A percentile compares a stretch with the other conserved stretches of the same genome.
Conservation (phyloP, 176 grass and related monocot genomes). For the Avena sativa region DNA sequence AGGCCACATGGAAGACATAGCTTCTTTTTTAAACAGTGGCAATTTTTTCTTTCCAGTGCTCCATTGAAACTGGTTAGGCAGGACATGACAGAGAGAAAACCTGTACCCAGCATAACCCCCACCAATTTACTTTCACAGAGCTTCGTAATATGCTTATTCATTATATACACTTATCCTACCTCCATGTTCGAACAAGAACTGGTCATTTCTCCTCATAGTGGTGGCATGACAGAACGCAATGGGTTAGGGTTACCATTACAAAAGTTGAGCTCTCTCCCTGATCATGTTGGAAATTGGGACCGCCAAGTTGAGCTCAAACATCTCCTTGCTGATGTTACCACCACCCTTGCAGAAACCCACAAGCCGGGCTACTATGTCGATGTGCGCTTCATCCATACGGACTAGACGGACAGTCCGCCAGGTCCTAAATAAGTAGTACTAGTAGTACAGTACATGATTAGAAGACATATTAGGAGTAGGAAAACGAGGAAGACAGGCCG, state of each 20-base stretch:
- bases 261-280: background rate
- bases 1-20: background rate
- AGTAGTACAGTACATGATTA: no score
- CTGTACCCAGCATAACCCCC: background rate
- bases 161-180: background rate
- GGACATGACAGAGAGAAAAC: background rate
- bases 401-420: no score
- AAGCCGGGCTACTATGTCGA: constrained; percentile 80
- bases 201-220: background rate
- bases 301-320: constrained; percentile 91
- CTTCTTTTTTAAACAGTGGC: no score
- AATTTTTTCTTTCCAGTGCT: background rate
- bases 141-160: background rate
- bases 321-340: constrained; percentile 91
- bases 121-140: background rate
- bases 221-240: background rate
- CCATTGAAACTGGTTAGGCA: background rate
- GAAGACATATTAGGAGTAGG: no score
- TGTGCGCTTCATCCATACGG: constrained; percentile 28
- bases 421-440: no score
- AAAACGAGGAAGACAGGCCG: no score
- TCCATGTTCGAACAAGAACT: background rate
- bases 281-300: constrained; percentile 76
- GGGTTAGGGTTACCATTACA: background rate
- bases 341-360: constrained; percentile 91